A percentile compares a stretch with the other conserved stretches of the same genome.
phyloP scores from a whole-genome alignment of 2,329 filamentous ascomycete genomes.

The Fusarium multiceps region DNA sequence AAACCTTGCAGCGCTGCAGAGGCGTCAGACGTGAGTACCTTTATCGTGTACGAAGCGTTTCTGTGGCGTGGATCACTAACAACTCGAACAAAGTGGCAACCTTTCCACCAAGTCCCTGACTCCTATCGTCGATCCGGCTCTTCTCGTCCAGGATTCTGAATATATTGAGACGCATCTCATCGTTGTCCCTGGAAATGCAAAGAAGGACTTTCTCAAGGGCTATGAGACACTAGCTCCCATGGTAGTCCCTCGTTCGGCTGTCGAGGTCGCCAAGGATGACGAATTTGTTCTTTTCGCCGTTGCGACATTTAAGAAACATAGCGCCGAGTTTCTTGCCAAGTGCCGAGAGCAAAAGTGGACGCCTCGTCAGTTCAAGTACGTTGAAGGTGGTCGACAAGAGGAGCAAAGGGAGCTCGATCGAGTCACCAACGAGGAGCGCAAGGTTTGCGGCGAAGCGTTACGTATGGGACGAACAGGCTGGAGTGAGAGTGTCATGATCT shows the following conservation, averaged over 20 bases:
- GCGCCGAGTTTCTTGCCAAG: slow-evolving; percentile 89
- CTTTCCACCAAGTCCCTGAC: slow-evolving; percentile 92
- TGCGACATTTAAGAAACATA: slow-evolving; percentile 92
- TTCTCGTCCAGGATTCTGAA: slow-evolving; percentile 90
- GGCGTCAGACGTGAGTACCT: slow-evolving; percentile 81
- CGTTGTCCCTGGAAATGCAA: slow-evolving; percentile 81
- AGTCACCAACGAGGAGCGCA: slow-evolving; percentile 85
- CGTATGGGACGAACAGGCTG: slow-evolving; percentile 90
- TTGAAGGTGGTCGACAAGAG: slow-evolving; percentile 88
- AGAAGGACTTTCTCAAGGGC: slow-evolving; percentile 87
- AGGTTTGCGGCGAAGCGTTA: slow-evolving; percentile 91
- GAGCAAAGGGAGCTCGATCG: slow-evolving; percentile 88
- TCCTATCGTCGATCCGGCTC: slow-evolving; percentile 83
- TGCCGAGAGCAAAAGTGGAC: slow-evolving; percentile 94
- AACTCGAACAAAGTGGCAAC: slow-evolving; percentile 73
- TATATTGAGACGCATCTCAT: slow-evolving; percentile 97
- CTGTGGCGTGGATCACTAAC: slow-evolving; percentile 7
- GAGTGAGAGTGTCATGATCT: slow-evolving; percentile 95
- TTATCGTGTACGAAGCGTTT: neutral
- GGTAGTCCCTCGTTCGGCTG: slow-evolving; percentile 91
- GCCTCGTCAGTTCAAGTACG: slow-evolving; percentile 92
- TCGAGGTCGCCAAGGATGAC: slow-evolving; percentile 83
- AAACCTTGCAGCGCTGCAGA: slow-evolving; percentile 81
- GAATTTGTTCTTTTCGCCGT: slow-evolving; percentile 92
- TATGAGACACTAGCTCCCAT: slow-evolving; percentile 92